Base-by-base conservation (phyloP, 768 basidiomycete genomes). In the Artomyces pyxidatus region DNA sequence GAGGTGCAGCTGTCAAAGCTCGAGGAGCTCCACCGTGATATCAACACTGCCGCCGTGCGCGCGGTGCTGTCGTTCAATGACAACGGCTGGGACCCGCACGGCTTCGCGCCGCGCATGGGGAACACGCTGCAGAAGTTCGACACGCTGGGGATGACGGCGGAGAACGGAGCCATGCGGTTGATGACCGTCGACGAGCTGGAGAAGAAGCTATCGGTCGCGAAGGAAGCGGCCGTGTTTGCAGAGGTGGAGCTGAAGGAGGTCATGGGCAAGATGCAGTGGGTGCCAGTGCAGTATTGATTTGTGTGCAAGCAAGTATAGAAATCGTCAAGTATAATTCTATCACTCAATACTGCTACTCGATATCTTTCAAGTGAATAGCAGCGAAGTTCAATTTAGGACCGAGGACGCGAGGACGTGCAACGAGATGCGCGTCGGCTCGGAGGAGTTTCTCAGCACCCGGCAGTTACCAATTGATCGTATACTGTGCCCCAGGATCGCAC, bases 1-100 rank as follows among this genome's bases (percentile, higher is more conserved):
- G 88, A 92, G 65, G 85, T 89, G 19, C 89, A 91, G 63, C 66
- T 93, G 16, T 87, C 86, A 0, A 91, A 92, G 62, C 71, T 93
- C 29, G 89, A 93, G 64, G 89, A 89, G 59, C 72, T 92, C 28
- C 89, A 93, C 57, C 83, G 86, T 25, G 89, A 92, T 56, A 91
- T 92, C 67, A 93, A 92, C 64, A 87, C 80, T 2, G 89, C 89
- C 6, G 88, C 88, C 4, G 87, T 90, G 23, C 77, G 83, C 23
- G 86, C 87, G 6, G 82, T 90, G 19, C 73, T 91, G 22, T 77
- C 83, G 1, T 85, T 88, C 71, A 91, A 90, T 56, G 88, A 92
- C 65, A 81, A 75, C 52, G 88, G 89, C 21, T 90, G 88, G 88
- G 89, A 88, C 62, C 73, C 74, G 10, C 68, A 76, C 51, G 75